These are phyloP conservation scores for Nicotiana sylvestris DNA, from an alignment of 257 asterid species.

Conservation along the genomic window DNA sequence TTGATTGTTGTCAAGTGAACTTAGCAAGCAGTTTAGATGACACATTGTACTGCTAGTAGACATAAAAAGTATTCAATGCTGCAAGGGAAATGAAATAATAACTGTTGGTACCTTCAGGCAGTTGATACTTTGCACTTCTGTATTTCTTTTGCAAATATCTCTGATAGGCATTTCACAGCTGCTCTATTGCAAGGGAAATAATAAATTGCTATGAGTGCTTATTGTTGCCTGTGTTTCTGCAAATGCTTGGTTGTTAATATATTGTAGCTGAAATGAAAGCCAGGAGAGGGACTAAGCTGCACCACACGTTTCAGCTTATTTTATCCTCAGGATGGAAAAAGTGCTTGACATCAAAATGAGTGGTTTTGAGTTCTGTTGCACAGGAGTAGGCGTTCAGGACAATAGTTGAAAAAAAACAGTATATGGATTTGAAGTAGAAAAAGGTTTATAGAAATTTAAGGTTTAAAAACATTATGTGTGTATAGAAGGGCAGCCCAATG, in stretches of 20 bases:
- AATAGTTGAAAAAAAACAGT: no score
- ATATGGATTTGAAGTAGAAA: no score
- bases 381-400: neutral
- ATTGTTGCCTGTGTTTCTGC: neutral
- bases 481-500: no score
- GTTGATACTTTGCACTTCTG: neutral
- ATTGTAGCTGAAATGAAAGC: neutral
- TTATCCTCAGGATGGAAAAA: neutral
- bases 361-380: neutral
- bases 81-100: conserved; percentile 1
- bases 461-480: no score
- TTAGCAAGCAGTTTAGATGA: conserved; percentile 6
- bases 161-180: neutral
- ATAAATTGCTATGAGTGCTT: neutral
- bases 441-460: no score
- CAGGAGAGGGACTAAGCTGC: neutral
- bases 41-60: neutral
- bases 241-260: neutral
- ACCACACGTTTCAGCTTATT: neutral
- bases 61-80: neutral
- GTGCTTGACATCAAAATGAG: neutral
- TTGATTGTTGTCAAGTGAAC: conserved; percentile 7
- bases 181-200: neutral
- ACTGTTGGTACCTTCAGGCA: neutral
- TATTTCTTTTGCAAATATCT: conserved; percentile 1